Percentiles rank a stretch among this genome's conserved stretches.
These are phyloP conservation scores for Lentinula edodes DNA, from an alignment of 768 basidiomycete species.

Conservation along the genomic window DNA sequence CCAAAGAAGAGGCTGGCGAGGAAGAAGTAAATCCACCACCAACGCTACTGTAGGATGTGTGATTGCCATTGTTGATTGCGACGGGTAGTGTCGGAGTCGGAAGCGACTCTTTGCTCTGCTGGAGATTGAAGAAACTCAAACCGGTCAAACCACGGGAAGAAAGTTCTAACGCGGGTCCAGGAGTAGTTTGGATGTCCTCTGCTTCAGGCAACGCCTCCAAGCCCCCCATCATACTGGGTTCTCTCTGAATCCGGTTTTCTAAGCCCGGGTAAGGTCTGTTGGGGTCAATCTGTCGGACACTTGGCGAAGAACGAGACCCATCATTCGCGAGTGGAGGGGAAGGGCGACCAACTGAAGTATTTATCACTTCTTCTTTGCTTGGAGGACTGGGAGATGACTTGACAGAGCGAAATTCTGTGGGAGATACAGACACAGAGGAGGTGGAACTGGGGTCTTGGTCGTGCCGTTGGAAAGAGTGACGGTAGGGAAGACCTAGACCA, in stretches of 20 bases:
- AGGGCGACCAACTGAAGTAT: not conserved
- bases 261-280: slow-evolving; percentile 35
- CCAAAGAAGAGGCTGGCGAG: slow-evolving; percentile 76
- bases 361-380: slow-evolving; percentile 14
- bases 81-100: slow-evolving; percentile 41
- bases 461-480: slow-evolving; percentile 39
- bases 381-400: slow-evolving; percentile 68
- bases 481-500: slow-evolving; percentile 35
- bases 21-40: slow-evolving; percentile 46
- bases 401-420: slow-evolving; percentile 61
- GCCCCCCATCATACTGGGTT: slow-evolving; percentile 43
- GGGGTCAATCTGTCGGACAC: slow-evolving; percentile 38
- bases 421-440: slow-evolving; percentile 54
- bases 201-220: slow-evolving; percentile 51
- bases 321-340: slow-evolving; percentile 27
- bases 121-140: slow-evolving; percentile 33
- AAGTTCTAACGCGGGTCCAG: slow-evolving; percentile 23
- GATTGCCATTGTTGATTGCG: slow-evolving; percentile 25
- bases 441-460: slow-evolving; percentile 44
- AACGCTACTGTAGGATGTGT: slow-evolving; percentile 34
- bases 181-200: slow-evolving; percentile 37
- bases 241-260: slow-evolving; percentile 35
- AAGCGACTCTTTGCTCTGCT: slow-evolving; percentile 32
- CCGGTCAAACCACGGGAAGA: slow-evolving; percentile 17
- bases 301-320: slow-evolving; percentile 39